A percentile compares a stretch with the other conserved stretches of the same genome.
Evolutionary conservation across 257 asterid species (phyloP).

Genomic region (Solanum chiquidenum): DNA sequence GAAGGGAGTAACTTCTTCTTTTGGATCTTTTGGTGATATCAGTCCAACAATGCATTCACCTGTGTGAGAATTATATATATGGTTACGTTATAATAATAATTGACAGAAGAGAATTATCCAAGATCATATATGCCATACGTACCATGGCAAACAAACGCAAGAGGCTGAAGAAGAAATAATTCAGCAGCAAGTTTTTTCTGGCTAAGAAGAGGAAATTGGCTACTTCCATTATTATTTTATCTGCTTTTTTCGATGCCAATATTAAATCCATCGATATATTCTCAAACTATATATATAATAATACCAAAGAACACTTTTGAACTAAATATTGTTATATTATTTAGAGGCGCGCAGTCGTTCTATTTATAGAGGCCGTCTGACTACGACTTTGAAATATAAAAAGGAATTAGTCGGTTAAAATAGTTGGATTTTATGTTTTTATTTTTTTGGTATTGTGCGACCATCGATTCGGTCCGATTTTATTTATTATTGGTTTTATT

Average conservation of each 20-base stretch:
- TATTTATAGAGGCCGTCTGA: neutral
- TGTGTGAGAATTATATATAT: neutral
- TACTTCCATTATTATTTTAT: conserved; percentile 4
- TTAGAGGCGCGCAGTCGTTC: neutral
- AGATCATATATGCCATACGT: neutral
- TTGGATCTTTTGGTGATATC: neutral
- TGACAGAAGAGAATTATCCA: neutral
- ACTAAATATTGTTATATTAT: neutral
- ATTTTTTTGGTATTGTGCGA: too few species aligned
- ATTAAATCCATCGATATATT: conserved; percentile 12
- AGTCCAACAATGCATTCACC: neutral
- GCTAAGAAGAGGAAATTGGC: conserved; percentile 8
- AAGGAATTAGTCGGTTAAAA: too few species aligned
- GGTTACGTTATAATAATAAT: neutral
- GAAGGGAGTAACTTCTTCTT: neutral
- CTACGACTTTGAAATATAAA: too few species aligned
- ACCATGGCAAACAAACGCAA: conserved; percentile 19
- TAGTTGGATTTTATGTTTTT: too few species aligned
- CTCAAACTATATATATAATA: too few species aligned
- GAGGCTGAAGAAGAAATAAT: conserved; percentile 20
- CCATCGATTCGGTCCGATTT: too few species aligned
- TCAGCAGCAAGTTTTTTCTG: conserved; percentile 25
- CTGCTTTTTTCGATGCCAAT: conserved; percentile 12
- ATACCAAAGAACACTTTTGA: neutral
- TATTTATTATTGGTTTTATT: too few species aligned